phyloP scores from a whole-genome alignment of 352 stramenopile genomes.

The Globisporangium uncinulatum region DNA sequence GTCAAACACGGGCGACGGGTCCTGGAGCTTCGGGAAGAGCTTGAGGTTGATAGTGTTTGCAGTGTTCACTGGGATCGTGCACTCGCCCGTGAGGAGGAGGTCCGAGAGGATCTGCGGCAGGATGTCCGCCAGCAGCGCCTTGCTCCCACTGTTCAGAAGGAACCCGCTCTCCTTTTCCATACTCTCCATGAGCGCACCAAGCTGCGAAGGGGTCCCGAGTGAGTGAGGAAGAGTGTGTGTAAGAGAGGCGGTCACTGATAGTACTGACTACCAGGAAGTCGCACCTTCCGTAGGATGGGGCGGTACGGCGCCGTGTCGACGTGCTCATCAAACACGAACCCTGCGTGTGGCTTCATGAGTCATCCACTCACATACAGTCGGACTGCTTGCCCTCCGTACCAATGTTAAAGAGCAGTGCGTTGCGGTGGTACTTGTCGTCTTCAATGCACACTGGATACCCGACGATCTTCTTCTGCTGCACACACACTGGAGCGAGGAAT shows the following conservation, averaged over 20 bases:
- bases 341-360: conserved; percentile 3
- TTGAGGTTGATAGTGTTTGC: conserved; percentile 88
- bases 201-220: neutral
- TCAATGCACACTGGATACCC: conserved; percentile 86
- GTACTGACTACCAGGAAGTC: neutral
- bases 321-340: conserved; percentile 82
- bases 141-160: conserved; percentile 58
- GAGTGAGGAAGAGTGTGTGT: no score
- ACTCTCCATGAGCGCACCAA: conserved; percentile 75
- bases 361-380: no score
- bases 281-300: conserved; percentile 78
- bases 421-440: conserved; percentile 88
- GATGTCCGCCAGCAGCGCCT: conserved; percentile 57
- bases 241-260: no score
- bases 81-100: conserved; percentile 68
- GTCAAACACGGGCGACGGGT: conserved; percentile 66
- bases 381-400: conserved; percentile 12
- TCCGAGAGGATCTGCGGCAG: conserved; percentile 68
- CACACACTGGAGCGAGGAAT: conserved; percentile 40
- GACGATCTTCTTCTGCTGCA: conserved; percentile 81
- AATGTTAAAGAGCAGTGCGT: conserved; percentile 88
- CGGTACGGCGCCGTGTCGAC: conserved; percentile 73
- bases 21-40: conserved; percentile 69
- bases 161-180: conserved; percentile 89
- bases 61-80: conserved; percentile 75